phyloP scores from a whole-genome alignment of 495 filamentous ascomycete genomes.

The Penicillium lividum region DNA sequence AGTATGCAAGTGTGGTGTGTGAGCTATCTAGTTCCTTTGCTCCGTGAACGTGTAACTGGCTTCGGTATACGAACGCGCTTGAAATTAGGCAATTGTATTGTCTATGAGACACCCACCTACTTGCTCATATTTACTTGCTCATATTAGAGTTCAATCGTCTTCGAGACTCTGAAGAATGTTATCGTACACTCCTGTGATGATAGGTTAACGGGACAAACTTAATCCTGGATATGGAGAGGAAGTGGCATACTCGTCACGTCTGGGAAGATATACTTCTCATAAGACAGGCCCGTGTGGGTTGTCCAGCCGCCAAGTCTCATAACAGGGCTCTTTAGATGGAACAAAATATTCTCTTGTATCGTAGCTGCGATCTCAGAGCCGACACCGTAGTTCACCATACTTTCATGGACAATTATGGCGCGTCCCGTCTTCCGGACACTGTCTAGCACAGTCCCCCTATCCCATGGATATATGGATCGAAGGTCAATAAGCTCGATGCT shows the following conservation, averaged over 20 bases:
- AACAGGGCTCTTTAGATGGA: constrained; percentile 92
- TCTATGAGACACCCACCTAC: background rate
- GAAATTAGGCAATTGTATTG: background rate
- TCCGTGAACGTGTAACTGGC: background rate
- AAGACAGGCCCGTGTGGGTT: constrained; percentile 79
- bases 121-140: background rate
- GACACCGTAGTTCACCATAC: constrained; percentile 92
- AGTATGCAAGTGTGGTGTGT: too few relatives aligned
- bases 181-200: constrained; percentile 10
- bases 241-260: constrained; percentile 79
- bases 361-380: constrained; percentile 94
- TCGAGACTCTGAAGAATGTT: background rate
- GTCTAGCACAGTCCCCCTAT: constrained; percentile 75
- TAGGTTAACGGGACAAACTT: background rate
- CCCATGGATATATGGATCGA: constrained; percentile 93
- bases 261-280: constrained; percentile 85
- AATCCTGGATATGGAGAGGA: constrained; percentile 18
- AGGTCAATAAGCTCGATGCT: constrained; percentile 88
- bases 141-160: background rate
- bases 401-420: constrained; percentile 92
- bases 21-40: too few relatives aligned
- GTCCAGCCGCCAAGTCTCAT: constrained; percentile 89
- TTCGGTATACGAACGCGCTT: too few relatives aligned
- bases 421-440: constrained; percentile 90
- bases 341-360: constrained; percentile 85